Percentiles rank a stretch among this genome's conserved stretches.
Conservation (phyloP, 192 early-diverging fungal species). For the Linnemannia elongata region DNA sequence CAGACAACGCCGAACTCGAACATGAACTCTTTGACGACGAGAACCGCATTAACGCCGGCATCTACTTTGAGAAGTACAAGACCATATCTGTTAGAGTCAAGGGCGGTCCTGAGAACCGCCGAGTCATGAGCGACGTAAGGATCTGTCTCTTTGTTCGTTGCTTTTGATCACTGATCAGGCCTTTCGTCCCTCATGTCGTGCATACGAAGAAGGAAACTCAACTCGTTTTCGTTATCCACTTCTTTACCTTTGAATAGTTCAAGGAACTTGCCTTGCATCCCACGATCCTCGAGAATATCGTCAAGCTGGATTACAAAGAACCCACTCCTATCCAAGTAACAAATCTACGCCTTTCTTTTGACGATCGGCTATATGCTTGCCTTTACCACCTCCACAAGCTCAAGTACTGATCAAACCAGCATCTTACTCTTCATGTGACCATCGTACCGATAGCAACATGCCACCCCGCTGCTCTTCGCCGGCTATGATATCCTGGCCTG, state of each 20-base stretch:
- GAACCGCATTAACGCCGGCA: neutral
- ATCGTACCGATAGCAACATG: conserved; percentile 56
- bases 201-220: neutral
- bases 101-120: conserved; percentile 62
- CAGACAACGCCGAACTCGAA: neutral
- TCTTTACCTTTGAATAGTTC: conserved; percentile 56
- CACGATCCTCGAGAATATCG: conserved; percentile 76
- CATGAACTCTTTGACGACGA: neutral
- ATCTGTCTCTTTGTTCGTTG: neutral
- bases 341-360: neutral
- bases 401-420: neutral
- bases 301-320: conserved; percentile 68
- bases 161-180: neutral
- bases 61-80: conserved; percentile 39
- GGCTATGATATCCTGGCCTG: conserved; percentile 87
- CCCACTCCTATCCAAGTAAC: conserved; percentile 82
- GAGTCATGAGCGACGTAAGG: conserved; percentile 61
- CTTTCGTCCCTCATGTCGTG: neutral
- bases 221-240: neutral
- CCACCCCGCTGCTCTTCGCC: conserved; percentile 67
- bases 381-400: neutral
- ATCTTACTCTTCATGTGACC: neutral
- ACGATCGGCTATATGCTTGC: neutral
- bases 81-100: conserved; percentile 78
- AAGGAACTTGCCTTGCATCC: conserved; percentile 72